Evolutionary conservation across 805 yeast genomes (phyloP).

Genomic region (Candida insectalens): DNA sequence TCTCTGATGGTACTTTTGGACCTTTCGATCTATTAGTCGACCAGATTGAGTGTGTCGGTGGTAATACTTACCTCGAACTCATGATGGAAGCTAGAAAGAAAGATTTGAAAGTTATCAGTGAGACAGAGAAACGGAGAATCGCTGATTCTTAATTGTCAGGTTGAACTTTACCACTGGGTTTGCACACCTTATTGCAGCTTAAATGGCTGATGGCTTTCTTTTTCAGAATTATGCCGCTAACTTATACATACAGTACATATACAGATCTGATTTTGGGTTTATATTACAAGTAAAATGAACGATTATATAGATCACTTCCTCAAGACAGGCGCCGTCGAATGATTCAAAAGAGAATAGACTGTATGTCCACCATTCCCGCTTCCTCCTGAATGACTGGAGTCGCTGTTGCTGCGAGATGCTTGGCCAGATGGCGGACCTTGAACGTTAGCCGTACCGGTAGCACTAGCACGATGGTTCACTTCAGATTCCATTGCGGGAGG

Average conservation of each 20-base stretch:
- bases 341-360: conserved; percentile 16
- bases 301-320: background rate
- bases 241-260: too few species aligned
- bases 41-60: conserved; percentile 61
- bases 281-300: background rate
- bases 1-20: conserved; percentile 70
- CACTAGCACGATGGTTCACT: too few species aligned
- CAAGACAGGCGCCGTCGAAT: background rate
- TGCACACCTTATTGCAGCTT: too few species aligned
- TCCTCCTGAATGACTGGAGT: conserved; percentile 8
- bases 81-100: conserved; percentile 26
- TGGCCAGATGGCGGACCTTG: background rate
- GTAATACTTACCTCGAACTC: conserved; percentile 36
- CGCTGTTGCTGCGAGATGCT: conserved; percentile 3
- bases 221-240: too few species aligned
- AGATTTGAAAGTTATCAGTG: background rate
- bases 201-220: too few species aligned
- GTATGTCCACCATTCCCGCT: conserved; percentile 7
- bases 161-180: too few species aligned
- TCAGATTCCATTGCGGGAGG: conserved; percentile 8
- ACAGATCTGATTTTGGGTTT: too few species aligned
- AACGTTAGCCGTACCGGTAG: too few species aligned
- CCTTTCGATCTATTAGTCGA: conserved; percentile 63
- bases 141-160: too few species aligned
- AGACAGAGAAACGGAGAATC: too few species aligned